Evolutionary conservation across 2,329 filamentous ascomycete genomes (phyloP), one percentile per base, ranked within the genome.

Genomic region (Didymella exigua): DNA sequence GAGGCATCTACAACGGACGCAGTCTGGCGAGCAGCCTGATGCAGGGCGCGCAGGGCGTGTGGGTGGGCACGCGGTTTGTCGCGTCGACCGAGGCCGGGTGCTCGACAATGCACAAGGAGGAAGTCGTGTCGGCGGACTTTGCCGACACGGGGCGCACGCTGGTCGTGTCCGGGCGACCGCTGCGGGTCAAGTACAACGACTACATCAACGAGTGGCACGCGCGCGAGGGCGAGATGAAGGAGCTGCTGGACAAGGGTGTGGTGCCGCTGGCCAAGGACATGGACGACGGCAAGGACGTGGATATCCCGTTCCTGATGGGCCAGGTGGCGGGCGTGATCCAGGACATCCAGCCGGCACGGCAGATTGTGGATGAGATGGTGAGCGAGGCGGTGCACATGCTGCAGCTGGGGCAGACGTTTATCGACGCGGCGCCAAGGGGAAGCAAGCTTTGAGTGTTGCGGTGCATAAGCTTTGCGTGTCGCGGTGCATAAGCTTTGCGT

Each of bases 1-100:
- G 93, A 4, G 93, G 93, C 0, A 89, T 98, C 36, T 87, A 85
- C 68, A 89, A 95, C 70, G 93, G 93, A 1, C 83, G 91, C 14
- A 87, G 88, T 47, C 79, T 98, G 51, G 93, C 93, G 0, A 86
- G 86, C 54, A 88, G 86, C 58, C 78, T 98, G 73, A 93, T 96
- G 86, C 89, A 95, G 70, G 93, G 93, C 14, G 93, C 93, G 1
- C 82, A 84, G 3, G 93, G 90, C 10, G 93, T 96, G 1, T 98
- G 93, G 93, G 93, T 98, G 1, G 93, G 93, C 24, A 97, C 93
- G 56, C 82, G 93, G 18, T 97, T 97, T 75, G 91, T 97, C 14
- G 93, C 93, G 1, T 86, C 85, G 8, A 82, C 80, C 29, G 93
- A 97, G 78, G 92, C 92, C 0, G 88, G 87, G 14, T 93, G 91